These are phyloP conservation scores for Trichoderma sp. DNA, from an alignment of 2,329 filamentous ascomycete genomes.

Conservation along the genomic window DNA sequence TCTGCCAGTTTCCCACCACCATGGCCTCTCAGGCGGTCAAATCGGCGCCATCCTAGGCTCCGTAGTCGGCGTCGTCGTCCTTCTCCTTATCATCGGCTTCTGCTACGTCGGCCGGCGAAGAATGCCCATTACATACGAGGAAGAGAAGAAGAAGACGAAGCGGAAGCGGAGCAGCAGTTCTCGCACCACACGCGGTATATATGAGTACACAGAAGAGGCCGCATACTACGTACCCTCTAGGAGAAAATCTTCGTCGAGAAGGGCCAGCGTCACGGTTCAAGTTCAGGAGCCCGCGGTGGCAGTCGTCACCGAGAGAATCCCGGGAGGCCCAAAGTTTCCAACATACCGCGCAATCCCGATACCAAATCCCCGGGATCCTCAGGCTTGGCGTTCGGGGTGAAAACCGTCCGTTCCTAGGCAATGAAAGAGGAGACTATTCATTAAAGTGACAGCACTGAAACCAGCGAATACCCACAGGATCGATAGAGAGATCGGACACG, in stretches of 20 bases:
- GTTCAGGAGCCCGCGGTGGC: constrained; percentile 23
- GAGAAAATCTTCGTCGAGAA: not conserved
- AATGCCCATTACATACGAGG: not conserved
- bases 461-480: not conserved
- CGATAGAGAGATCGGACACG: not conserved
- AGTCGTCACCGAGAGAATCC: constrained; percentile 27
- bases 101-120: constrained; percentile 26
- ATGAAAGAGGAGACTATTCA: too few relatives aligned
- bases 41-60: constrained; percentile 43
- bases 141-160: not conserved
- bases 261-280: not conserved
- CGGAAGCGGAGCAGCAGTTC: not conserved
- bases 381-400: constrained; percentile 8
- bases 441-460: not conserved
- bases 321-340: constrained; percentile 34
- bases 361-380: constrained; percentile 29
- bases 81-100: constrained; percentile 33
- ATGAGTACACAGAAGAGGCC: constrained; percentile 11
- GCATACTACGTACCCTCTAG: not conserved
- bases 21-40: constrained; percentile 34
- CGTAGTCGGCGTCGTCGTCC: constrained; percentile 36
- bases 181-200: not conserved
- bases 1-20: constrained; percentile 6
- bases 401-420: not conserved
- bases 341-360: constrained; percentile 36